phyloP scores from a whole-genome alignment of 106 monocot species.

The Phalaenopsis equestris region DNA sequence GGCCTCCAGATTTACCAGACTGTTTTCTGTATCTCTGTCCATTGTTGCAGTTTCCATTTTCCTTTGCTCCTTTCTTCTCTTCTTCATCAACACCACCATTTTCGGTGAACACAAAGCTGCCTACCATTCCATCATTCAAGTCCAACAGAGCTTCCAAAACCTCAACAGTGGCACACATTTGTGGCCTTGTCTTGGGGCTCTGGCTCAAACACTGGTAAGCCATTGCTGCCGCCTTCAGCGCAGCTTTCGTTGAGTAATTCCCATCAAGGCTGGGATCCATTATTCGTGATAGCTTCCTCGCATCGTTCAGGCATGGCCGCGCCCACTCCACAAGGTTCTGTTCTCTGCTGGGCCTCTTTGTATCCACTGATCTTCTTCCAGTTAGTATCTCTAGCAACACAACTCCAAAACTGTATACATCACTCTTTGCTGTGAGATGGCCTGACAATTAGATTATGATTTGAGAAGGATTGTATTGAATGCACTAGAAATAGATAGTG shows the following conservation, averaged over 20 bases:
- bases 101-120: constrained; percentile 32
- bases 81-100: not conserved
- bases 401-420: constrained; percentile 81
- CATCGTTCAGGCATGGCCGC: constrained; percentile 32
- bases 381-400: constrained; percentile 65
- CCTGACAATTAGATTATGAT: constrained; percentile 13
- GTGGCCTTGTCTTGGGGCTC: constrained; percentile 52
- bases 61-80: not conserved
- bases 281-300: constrained; percentile 31
- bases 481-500: not conserved
- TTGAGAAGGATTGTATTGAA: not conserved
- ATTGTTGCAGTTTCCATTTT: not conserved
- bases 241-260: constrained; percentile 43
- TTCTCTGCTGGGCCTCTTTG: constrained; percentile 30
- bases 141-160: constrained; percentile 41
- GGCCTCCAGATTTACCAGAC: not conserved
- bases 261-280: constrained; percentile 61
- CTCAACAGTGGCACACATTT: constrained; percentile 41
- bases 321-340: constrained; percentile 75
- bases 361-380: constrained; percentile 48
- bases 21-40: not conserved
- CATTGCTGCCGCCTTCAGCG: constrained; percentile 37
- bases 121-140: constrained; percentile 17
- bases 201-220: constrained; percentile 56
- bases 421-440: constrained; percentile 65